A percentile compares a stretch with the other conserved stretches of the same genome.
Evolutionary conservation across 192 early-diverging fungal species (phyloP).

Genomic region (Backusella tarrabulga): DNA sequence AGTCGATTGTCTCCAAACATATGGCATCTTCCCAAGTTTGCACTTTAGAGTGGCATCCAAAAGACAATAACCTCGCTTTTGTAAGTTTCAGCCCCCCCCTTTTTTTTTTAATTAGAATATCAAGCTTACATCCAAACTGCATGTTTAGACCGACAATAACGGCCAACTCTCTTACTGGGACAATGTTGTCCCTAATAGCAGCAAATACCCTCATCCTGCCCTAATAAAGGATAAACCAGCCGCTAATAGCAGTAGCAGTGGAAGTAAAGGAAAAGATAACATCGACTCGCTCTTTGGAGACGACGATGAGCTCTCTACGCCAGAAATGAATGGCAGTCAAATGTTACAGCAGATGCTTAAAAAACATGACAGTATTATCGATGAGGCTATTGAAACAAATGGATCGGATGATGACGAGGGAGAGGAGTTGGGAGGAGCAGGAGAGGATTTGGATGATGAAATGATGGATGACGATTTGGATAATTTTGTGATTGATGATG

Average conservation of each 20-base stretch:
- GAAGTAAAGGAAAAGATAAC: background rate
- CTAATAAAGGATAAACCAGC: background rate
- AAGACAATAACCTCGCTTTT: conserved; percentile 59
- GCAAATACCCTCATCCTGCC: conserved; percentile 23
- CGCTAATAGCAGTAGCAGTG: background rate
- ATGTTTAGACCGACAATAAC: conserved; percentile 42
- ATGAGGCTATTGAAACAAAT: conserved; percentile 27
- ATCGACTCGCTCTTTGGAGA: background rate
- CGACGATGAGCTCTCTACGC: background rate
- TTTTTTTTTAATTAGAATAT: background rate
- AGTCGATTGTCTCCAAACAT: conserved; percentile 42
- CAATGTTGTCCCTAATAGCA: conserved; percentile 48
- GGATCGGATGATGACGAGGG: conserved; percentile 18
- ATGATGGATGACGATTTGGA: conserved; percentile 54
- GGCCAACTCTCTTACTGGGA: conserved; percentile 62
- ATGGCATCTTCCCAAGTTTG: conserved; percentile 42
- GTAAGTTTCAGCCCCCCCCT: conserved; percentile 28
- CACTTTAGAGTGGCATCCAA: conserved; percentile 68
- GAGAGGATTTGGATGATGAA: conserved; percentile 38
- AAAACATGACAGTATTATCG: conserved; percentile 44
- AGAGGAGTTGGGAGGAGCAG: conserved; percentile 14
- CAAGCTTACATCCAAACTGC: background rate
- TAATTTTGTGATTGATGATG: conserved; percentile 91
- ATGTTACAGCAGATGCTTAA: conserved; percentile 24
- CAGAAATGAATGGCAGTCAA: background rate